A percentile compares a stretch with the other conserved stretches of the same genome.
phyloP scores from a whole-genome alignment of 768 basidiomycete genomes.

The Lepiota venenata region DNA sequence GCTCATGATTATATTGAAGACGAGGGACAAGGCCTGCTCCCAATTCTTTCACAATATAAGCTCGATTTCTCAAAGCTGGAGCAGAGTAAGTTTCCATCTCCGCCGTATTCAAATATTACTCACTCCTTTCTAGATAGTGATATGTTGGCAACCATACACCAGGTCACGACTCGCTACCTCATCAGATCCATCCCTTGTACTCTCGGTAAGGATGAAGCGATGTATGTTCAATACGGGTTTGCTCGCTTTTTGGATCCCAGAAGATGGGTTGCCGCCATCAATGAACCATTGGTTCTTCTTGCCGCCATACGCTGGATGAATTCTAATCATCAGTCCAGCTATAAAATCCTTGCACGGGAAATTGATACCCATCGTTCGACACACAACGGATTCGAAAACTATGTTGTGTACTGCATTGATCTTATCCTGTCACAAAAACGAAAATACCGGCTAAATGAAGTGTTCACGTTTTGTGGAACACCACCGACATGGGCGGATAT shows the following conservation, averaged over 20 bases:
- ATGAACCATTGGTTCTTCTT: conserved; percentile 43
- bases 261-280: conserved; percentile 33
- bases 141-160: conserved; percentile 35
- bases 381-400: conserved; percentile 43
- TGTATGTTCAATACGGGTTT: conserved; percentile 41
- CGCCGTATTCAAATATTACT: neutral
- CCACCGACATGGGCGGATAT: conserved; percentile 30
- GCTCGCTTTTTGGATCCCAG: conserved; percentile 39
- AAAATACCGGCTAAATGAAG: conserved; percentile 26
- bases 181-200: conserved; percentile 37
- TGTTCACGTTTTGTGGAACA: conserved; percentile 32
- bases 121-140: conserved; percentile 25
- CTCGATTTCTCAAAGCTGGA: conserved; percentile 39
- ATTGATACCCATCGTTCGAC: conserved; percentile 23
- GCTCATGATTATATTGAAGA: conserved; percentile 24
- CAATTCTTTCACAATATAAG: conserved; percentile 33
- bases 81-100: conserved; percentile 27
- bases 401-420: conserved; percentile 38
- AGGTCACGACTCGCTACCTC: conserved; percentile 34
- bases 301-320: conserved; percentile 41
- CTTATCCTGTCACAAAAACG: conserved; percentile 34
- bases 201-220: conserved; percentile 37
- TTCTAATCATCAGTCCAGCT: conserved; percentile 28
- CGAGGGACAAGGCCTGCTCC: conserved; percentile 24
- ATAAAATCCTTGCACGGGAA: conserved; percentile 34